Evolutionary conservation across 2,329 filamentous ascomycete species (phyloP).

Genomic region (Cladosporium sp.): DNA sequence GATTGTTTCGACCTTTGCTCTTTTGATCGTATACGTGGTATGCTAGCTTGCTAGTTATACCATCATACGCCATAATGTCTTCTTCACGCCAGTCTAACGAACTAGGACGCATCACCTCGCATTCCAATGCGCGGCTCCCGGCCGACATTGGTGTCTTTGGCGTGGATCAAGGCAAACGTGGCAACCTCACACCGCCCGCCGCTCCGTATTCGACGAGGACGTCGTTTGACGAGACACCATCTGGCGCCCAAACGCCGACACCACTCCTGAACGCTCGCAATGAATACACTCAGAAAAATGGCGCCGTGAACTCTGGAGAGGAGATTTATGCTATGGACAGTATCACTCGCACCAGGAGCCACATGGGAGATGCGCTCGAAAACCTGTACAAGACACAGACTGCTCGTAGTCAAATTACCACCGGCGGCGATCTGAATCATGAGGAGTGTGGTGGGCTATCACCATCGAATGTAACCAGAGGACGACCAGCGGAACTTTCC

Average conservation of each 20-base stretch:
- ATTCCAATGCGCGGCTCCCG: neutral
- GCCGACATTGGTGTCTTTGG: constrained; percentile 13
- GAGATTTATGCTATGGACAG: constrained; percentile 15
- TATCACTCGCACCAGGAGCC: constrained; percentile 15
- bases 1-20: neutral
- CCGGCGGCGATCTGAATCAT: constrained; percentile 1
- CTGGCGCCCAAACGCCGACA: constrained; percentile 20
- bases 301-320: neutral
- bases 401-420: constrained; percentile 5
- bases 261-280: constrained; percentile 10
- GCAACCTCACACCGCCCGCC: neutral
- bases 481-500: constrained; percentile 42
- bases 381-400: constrained; percentile 18
- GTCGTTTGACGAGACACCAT: constrained; percentile 18
- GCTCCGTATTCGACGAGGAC: constrained; percentile 11
- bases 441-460: neutral
- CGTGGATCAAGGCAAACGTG: neutral
- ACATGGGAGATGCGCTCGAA: constrained; percentile 21
- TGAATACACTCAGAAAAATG: neutral
- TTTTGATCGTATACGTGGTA: neutral
- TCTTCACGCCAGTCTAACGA: neutral
- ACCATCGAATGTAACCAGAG: constrained; percentile 7
- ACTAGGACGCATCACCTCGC: neutral
- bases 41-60: constrained; percentile 2
- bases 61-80: neutral